These are phyloP conservation scores for Kwoniella sp. DNA, from an alignment of 768 basidiomycete species.

Conservation along the genomic window DNA sequence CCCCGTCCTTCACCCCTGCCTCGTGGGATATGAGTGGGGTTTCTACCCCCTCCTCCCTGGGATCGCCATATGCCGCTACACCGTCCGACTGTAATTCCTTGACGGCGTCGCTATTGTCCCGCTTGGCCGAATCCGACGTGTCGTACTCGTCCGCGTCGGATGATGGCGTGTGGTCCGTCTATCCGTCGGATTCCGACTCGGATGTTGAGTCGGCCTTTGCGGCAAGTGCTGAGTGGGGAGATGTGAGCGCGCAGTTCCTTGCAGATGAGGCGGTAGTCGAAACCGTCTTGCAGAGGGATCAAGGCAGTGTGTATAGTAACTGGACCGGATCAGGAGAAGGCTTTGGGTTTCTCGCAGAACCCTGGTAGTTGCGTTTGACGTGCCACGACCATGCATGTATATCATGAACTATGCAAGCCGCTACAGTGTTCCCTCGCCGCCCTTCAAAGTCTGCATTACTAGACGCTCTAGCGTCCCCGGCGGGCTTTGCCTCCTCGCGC, in stretches of 20 bases:
- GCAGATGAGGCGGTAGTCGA: conserved; percentile 2
- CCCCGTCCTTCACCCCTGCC: background rate
- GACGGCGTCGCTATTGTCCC: conserved; percentile 20
- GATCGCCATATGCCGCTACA: background rate
- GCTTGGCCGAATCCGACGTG: background rate
- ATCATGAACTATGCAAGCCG: too few species aligned
- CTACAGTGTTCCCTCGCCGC: too few species aligned
- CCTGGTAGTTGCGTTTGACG: conserved; percentile 34
- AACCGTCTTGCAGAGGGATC: too few species aligned
- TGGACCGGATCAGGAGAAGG: conserved; percentile 33
- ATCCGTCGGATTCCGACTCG: conserved; percentile 25
- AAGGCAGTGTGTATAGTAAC: conserved; percentile 3
- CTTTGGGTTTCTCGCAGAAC: conserved; percentile 31
- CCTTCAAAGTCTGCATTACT: too few species aligned
- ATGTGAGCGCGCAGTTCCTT: background rate
- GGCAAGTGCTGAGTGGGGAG: conserved; percentile 15
- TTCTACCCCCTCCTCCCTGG: conserved; percentile 1
- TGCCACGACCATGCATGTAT: too few species aligned
- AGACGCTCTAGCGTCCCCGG: conserved; percentile 6
- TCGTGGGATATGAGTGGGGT: conserved; percentile 15
- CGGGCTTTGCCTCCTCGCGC: conserved; percentile 12
- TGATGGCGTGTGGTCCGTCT: conserved; percentile 20
- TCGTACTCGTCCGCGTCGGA: background rate
- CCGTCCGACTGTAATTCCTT: conserved; percentile 8
- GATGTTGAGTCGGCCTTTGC: conserved; percentile 30